Evolutionary conservation across 1,284 basidiomycete genomes (phyloP), one percentile per base, ranked within the genome.

Genomic region (Phylloboletellus chloephorus): DNA sequence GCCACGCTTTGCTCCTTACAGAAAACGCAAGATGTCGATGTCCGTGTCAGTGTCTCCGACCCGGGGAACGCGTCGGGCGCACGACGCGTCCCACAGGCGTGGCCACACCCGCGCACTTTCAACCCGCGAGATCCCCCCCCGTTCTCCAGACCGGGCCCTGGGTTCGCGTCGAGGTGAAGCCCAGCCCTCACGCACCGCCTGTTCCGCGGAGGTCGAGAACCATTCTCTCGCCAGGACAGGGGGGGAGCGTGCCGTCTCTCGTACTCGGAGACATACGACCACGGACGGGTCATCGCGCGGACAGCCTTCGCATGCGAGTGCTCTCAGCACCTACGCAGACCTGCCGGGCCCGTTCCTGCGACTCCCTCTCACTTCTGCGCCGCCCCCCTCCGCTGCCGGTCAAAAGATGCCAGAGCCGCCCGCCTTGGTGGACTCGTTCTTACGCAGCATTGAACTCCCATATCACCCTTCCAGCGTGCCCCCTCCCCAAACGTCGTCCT

Each of bases 381-480:
- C 47, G 0, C 39, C 41, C 17, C 10, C 24, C 15, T 15, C 16
- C 17, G 38, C 20, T 37, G 10, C 34, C 25, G 13, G 26, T 37
- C 37, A 24, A 37, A 16, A 23, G 12, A 52, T 25, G 28, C 17
- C 37, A 7, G 48, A 37, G 25, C 35, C 31, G 2, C 43, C 41
- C 3, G 49, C 36, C n/a, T 47, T 43, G n/a, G 53, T 48, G 16
- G 43, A 52, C 29, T 17, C 52, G 1, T 59, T 59, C 39, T 43
- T 61, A 21, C 49, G 53, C 31, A 60, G 37, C 13, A 58, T 60
- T 19, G 39, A 52, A 29, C 47, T 63, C 33, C 45, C 46, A 17
- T 45, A 52, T 37, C 47, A 51, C n/a, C 46, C 38, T 3, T 20
- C 46, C 28, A 39, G 23, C 21, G 38, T 41, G n/a, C 37, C 43